Base-by-base conservation (phyloP, 768 basidiomycete genomes). In the Lyophyllum decastes region DNA sequence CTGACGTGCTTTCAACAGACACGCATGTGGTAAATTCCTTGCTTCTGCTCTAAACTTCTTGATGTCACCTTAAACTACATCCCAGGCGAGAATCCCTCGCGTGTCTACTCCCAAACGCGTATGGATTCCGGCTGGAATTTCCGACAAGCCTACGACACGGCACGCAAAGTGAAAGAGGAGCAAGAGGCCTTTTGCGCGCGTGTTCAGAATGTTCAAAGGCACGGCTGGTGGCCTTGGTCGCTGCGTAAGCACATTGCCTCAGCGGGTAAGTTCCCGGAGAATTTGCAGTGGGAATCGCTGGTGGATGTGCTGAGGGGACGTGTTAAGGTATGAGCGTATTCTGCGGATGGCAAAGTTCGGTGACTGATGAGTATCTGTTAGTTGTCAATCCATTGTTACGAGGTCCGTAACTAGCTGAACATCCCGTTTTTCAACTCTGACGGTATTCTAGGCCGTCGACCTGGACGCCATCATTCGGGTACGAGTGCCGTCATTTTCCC, bases 251-350 rank as follows among this genome's bases (percentile, higher is more conserved):
- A 22, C 26, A 26, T 54, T 4, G 48, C n/a, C 68, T 47, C 17
- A 60, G 48, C 67, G 38, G 78, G 76, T 49, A 74, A 72, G 12
- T 90, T 89, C 67, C 92, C 92, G 0, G 82, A 89, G 38, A 79
- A 83, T 50, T 68, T 91, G 53, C 82, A 88, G 64, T 88, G 85
- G 87, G 88, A 89, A 61, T 76, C 85, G 0, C 72, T 91, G 7
- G 83, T 89, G 0, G 89, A 92, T 52, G 81, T 89, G 3, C 64
- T 92, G 40, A 73, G 92, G 35, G 92, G 92, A 2, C 80, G 81
- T 45, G 89, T 92, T 64, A 92, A 88, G 76, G 89, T 88, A 45
- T 54, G 40, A 27, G 38, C 19, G 2, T 58, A 11, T 43, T 2
- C 12, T 3, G 14, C 30, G 30, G 30, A 33, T 11, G 30, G 5